These are phyloP conservation scores for Amanita rimosa DNA, from an alignment of 768 basidiomycete genomes.

Conservation along the genomic window DNA sequence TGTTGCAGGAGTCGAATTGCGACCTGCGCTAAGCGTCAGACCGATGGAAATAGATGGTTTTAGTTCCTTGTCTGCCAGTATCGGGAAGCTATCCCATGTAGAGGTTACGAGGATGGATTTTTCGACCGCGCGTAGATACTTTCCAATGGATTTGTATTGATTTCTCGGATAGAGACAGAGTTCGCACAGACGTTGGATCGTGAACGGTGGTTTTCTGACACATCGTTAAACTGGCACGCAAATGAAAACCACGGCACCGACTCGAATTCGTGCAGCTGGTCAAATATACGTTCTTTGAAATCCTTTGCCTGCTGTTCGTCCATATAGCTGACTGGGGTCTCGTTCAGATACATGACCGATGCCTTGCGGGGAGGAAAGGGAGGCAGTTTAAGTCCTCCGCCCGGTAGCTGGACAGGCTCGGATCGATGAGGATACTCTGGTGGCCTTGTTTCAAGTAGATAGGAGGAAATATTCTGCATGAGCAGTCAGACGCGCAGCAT, in stretches of 20 bases:
- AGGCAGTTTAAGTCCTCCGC: constrained; percentile 57
- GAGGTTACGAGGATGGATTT: constrained; percentile 79
- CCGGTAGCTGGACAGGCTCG: constrained; percentile 28
- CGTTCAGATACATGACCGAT: constrained; percentile 36
- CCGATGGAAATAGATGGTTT: constrained; percentile 26
- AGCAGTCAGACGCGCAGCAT: not conserved
- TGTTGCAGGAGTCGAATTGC: constrained; percentile 55
- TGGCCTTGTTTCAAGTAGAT: constrained; percentile 28
- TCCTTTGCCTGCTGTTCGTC: constrained; percentile 47
- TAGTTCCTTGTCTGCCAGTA: constrained; percentile 27
- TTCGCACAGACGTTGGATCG: constrained; percentile 83
- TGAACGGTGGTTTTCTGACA: constrained; percentile 64
- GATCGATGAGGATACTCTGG: constrained; percentile 28
- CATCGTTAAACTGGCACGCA: not conserved
- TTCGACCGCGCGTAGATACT: constrained; percentile 82
- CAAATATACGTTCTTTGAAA: constrained; percentile 44
- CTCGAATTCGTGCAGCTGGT: constrained; percentile 70
- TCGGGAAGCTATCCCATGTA: constrained; percentile 60
- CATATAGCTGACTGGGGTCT: constrained; percentile 49
- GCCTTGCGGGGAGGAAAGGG: constrained; percentile 59
- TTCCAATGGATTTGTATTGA: constrained; percentile 71
- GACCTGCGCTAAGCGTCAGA: constrained; percentile 31
- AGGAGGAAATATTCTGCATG: constrained; percentile 37
- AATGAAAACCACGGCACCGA: constrained; percentile 21
- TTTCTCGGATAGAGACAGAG: constrained; percentile 57